Percentiles rank a stretch among this genome's conserved stretches.
Conservation (phyloP, 1,139 yeast species). For the Protomyces inundatus region DNA sequence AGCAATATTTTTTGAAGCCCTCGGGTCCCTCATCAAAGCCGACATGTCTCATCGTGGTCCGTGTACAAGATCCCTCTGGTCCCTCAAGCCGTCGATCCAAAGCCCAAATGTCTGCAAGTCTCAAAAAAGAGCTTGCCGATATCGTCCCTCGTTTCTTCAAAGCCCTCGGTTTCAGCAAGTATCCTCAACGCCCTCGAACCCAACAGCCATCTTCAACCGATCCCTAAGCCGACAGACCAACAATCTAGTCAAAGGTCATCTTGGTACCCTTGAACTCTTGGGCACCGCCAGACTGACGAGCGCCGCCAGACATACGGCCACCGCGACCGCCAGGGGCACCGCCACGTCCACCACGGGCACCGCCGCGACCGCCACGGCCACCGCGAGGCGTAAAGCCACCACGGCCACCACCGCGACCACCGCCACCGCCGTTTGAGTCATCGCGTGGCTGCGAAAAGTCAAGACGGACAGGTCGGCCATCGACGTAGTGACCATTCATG, state of each 20-base stretch:
- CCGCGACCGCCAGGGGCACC: slow-evolving; percentile 27
- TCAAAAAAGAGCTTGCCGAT: background rate
- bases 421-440: slow-evolving; percentile 43
- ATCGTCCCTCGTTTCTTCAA: no score
- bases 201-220: background rate
- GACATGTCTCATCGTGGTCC: background rate
- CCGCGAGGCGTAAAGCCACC: slow-evolving; percentile 35
- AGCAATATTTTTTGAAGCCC: no score
- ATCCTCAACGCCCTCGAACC: background rate
- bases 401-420: slow-evolving; percentile 46
- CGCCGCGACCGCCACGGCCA: slow-evolving; percentile 44
- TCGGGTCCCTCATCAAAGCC: no score
- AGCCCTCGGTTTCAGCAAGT: no score
- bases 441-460: slow-evolving; percentile 93
- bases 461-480: slow-evolving; percentile 89
- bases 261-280: slow-evolving; percentile 26
- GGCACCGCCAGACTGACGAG: slow-evolving; percentile 24
- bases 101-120: background rate
- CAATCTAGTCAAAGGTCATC: slow-evolving; percentile 20
- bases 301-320: slow-evolving; percentile 24
- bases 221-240: background rate
- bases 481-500: slow-evolving; percentile 80
- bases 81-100: background rate
- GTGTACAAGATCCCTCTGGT: background rate
- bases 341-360: slow-evolving; percentile 44